Percentiles rank a stretch among this genome's conserved stretches.
phyloP scores from a whole-genome alignment of 305 asterid genomes.

The Plantago coronopus region DNA sequence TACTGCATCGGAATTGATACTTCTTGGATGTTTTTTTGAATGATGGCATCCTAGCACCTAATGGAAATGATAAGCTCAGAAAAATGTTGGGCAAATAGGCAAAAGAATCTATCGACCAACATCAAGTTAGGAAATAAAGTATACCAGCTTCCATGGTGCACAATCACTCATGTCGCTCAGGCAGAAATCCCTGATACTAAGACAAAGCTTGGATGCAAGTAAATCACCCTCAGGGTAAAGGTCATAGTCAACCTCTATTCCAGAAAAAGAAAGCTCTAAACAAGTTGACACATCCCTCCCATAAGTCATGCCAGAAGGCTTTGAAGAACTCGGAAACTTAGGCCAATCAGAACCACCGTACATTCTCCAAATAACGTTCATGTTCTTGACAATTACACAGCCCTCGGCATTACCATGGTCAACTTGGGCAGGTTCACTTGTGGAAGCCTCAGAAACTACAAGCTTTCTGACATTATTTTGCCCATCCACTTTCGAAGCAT shows the following conservation, averaged over 20 bases:
- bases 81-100: neutral
- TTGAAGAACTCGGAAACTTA: conserved; percentile 38
- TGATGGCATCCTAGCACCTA: conserved; percentile 87
- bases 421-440: conserved; percentile 41
- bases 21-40: conserved; percentile 74
- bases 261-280: conserved; percentile 69
- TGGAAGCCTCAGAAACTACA: conserved; percentile 42
- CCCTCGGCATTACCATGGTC: conserved; percentile 60
- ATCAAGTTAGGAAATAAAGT: conserved; percentile 20
- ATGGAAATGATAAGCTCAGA: neutral
- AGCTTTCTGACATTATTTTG: conserved; percentile 31
- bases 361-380: conserved; percentile 84
- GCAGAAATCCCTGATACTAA: conserved; percentile 57
- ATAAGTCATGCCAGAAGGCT: conserved; percentile 33
- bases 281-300: conserved; percentile 57
- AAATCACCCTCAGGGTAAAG: conserved; percentile 72
- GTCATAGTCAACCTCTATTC: conserved; percentile 60
- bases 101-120: neutral
- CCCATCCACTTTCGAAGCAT: conserved; percentile 51
- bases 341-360: conserved; percentile 88
- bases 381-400: conserved; percentile 56
- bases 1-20: conserved; percentile 67
- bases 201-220: conserved; percentile 56
- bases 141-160: conserved; percentile 98
- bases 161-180: conserved; percentile 61